These are phyloP conservation scores for Fusarium irregulare DNA, from an alignment of 2,329 filamentous ascomycete genomes.

Conservation along the genomic window DNA sequence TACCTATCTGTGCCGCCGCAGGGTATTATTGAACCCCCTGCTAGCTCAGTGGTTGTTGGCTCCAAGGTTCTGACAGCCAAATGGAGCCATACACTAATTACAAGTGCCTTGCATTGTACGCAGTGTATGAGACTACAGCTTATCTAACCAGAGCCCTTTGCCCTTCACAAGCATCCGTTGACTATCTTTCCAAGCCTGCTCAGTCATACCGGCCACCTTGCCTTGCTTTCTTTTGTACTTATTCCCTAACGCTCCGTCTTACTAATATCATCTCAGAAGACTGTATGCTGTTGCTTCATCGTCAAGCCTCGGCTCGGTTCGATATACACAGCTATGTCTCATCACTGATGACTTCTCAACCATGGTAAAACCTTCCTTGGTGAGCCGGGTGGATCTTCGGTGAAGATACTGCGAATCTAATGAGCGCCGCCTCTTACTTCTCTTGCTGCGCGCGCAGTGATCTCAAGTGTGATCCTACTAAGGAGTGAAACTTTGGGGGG, in stretches of 20 bases:
- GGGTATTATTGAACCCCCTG: no score
- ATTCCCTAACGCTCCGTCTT: not conserved
- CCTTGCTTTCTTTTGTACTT: not conserved
- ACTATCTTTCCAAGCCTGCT: not conserved
- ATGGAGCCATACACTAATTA: no score
- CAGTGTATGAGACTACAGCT: no score
- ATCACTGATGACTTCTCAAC: slow-evolving; percentile 6
- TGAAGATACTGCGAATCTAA: not conserved
- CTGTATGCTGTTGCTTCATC: slow-evolving; percentile 9
- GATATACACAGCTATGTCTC: slow-evolving; percentile 2
- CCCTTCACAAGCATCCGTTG: not conserved
- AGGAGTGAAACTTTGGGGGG: not conserved
- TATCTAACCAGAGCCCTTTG: not conserved
- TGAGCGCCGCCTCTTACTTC: not conserved
- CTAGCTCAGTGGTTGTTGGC: no score
- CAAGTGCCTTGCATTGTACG: no score
- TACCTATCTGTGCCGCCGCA: no score
- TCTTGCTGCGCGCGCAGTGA: not conserved
- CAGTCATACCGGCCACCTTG: not conserved
- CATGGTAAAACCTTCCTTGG: not conserved
- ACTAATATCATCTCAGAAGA: slow-evolving; percentile 8
- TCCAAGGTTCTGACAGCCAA: no score
- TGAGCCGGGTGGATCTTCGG: not conserved
- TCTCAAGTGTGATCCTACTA: not conserved
- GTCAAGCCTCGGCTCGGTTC: not conserved